Percentiles rank a stretch among this genome's conserved stretches.
These are phyloP conservation scores for Sonneratia caseolaris DNA, from an alignment of 345 rosid species.

Conservation along the genomic window DNA sequence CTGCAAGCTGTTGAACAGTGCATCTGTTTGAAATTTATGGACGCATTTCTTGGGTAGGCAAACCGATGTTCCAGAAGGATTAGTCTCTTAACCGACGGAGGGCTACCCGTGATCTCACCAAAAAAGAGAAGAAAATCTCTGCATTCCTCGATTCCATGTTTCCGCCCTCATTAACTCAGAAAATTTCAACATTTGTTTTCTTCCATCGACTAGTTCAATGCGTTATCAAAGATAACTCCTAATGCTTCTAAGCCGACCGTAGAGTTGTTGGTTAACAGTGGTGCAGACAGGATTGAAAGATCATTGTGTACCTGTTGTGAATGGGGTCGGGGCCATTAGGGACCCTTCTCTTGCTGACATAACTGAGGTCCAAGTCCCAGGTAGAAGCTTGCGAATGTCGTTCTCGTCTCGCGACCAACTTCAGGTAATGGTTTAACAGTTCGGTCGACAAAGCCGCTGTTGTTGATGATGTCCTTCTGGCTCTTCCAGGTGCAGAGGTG, in stretches of 20 bases:
- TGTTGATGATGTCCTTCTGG: neutral
- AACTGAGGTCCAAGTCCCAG: constrained; percentile 36
- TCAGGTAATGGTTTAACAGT: constrained; percentile 20
- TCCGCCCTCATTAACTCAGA: no score
- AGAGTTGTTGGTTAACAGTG: neutral
- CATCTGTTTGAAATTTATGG: no score
- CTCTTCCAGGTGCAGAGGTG: constrained; percentile 21
- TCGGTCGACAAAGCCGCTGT: constrained; percentile 27
- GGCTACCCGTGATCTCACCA: no score
- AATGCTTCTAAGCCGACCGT: neutral
- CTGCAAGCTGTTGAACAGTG: no score
- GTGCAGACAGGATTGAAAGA: neutral
- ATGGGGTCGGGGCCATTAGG: constrained; percentile 99
- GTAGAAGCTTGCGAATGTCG: constrained; percentile 12
- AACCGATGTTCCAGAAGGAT: no score
- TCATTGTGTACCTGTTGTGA: constrained; percentile 76
- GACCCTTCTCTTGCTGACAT: constrained; percentile 77
- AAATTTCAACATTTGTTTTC: no score
- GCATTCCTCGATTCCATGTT: no score
- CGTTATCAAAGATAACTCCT: neutral
- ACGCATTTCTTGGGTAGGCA: no score
- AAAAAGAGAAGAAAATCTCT: no score
- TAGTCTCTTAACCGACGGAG: no score
- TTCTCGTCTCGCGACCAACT: constrained; percentile 13
- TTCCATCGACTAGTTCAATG: no score